Evolutionary conservation across 1,139 yeast genomes (phyloP).

Genomic region (Geotrichum siamense): DNA sequence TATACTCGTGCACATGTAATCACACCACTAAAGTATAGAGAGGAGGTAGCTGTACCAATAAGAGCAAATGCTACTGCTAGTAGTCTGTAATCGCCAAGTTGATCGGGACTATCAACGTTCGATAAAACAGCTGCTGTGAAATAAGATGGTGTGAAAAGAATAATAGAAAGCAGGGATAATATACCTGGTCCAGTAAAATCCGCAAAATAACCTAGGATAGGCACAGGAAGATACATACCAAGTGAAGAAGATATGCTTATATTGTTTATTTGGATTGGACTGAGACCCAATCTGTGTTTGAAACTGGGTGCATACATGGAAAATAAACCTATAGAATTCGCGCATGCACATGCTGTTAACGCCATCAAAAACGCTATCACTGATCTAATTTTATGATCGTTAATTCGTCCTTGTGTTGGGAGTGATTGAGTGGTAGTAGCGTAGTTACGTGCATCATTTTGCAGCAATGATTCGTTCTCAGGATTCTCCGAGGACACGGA

Average conservation of each 20-base stretch:
- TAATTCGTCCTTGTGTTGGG: not conserved
- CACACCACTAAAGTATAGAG: conserved; percentile 69
- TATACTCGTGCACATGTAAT: conserved; percentile 79
- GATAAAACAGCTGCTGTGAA: conserved; percentile 39
- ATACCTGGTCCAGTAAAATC: conserved; percentile 81
- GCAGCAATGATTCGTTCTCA: not conserved
- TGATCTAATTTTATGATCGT: not conserved
- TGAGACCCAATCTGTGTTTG: conserved; percentile 49
- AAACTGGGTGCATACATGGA: conserved; percentile 72
- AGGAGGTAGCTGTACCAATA: conserved; percentile 76
- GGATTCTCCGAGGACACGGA: no score
- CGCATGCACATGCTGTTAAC: conserved; percentile 48
- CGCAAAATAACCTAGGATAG: conserved; percentile 73
- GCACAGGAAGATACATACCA: conserved; percentile 82
- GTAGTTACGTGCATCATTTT: conserved; percentile 2
- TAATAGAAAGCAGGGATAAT: conserved; percentile 54
- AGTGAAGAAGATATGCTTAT: conserved; percentile 69
- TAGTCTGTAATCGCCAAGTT: conserved; percentile 1
- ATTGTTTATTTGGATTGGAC: conserved; percentile 66
- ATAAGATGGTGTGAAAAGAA: conserved; percentile 71
- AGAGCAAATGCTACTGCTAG: conserved; percentile 39
- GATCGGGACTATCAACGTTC: not conserved
- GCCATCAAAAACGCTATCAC: conserved; percentile 20
- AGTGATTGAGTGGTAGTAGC: not conserved
- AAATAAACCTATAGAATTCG: conserved; percentile 77